A percentile compares a stretch with the other conserved stretches of the same genome.
Evolutionary conservation across 345 rosid genomes (phyloP).

Genomic region (Populus nigra): DNA sequence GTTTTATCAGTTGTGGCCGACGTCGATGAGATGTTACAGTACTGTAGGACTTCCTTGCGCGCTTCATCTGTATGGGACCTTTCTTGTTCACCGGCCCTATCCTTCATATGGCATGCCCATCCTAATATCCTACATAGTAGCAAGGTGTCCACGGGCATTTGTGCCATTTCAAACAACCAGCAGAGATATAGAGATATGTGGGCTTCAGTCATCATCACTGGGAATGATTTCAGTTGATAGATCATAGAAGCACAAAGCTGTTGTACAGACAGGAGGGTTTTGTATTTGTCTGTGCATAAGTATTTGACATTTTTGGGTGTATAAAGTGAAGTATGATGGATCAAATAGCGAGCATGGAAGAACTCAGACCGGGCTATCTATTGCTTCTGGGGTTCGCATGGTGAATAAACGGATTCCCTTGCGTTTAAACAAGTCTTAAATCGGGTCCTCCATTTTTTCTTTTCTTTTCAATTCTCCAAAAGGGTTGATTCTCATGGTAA

Average conservation of each 20-base stretch:
- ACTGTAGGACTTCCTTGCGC: neutral
- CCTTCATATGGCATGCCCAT: too few relatives aligned
- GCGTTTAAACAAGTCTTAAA: neutral
- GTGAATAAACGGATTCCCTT: neutral
- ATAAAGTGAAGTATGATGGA: neutral
- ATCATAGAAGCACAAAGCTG: neutral
- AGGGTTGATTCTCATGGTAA: too few relatives aligned
- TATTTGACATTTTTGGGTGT: neutral
- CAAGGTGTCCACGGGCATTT: neutral
- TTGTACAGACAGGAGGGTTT: neutral
- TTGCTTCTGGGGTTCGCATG: too few relatives aligned
- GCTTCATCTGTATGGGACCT: neutral
- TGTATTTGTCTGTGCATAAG: neutral
- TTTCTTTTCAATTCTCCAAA: too few relatives aligned
- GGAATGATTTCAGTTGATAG: constrained; percentile 6
- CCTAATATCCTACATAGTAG: too few relatives aligned
- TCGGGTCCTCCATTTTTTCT: too few relatives aligned
- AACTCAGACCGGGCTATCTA: too few relatives aligned
- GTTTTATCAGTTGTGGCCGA: neutral
- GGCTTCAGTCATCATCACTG: constrained; percentile 7
- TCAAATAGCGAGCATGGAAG: too few relatives aligned
- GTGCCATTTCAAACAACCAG: neutral
- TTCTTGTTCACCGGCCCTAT: neutral
- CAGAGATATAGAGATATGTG: neutral
- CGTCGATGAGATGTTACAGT: neutral